These are phyloP conservation scores for Cymodocea nodosa DNA, from an alignment of 116 monocot species.

Conservation along the genomic window DNA sequence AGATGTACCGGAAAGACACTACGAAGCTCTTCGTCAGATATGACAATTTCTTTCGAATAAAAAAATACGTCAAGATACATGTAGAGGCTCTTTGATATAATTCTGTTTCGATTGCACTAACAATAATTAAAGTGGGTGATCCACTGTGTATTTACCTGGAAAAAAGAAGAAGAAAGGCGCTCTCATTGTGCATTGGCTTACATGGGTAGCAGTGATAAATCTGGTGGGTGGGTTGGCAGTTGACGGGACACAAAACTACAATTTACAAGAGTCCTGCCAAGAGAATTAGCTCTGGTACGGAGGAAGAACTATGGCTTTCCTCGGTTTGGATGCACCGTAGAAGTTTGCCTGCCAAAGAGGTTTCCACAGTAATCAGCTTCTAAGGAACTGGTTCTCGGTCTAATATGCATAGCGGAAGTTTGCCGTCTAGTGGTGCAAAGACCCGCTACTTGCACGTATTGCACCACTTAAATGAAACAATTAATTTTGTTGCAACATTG, in stretches of 20 bases:
- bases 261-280: slow-evolving; percentile 43
- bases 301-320: not conserved
- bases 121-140: slow-evolving; percentile 6
- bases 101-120: slow-evolving; percentile 5
- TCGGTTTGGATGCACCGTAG: not conserved
- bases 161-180: not conserved
- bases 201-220: slow-evolving; percentile 27
- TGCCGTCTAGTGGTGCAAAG: no score
- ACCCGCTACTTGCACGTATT: not conserved
- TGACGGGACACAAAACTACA: slow-evolving; percentile 55
- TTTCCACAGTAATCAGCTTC: no score
- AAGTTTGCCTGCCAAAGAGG: not conserved
- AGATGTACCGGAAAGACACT: no score
- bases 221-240: slow-evolving; percentile 19
- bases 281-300: slow-evolving; percentile 13
- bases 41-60: not conserved
- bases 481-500: no score
- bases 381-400: no score
- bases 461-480: no score
- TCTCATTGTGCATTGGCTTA: slow-evolving; percentile 15
- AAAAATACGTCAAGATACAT: not conserved
- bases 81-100: not conserved
- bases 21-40: no score
- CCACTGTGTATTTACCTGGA: slow-evolving; percentile 9
- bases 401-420: no score